Conservation (phyloP, 2,329 filamentous ascomycete genomes). For the Trichoderma oligosporum region DNA sequence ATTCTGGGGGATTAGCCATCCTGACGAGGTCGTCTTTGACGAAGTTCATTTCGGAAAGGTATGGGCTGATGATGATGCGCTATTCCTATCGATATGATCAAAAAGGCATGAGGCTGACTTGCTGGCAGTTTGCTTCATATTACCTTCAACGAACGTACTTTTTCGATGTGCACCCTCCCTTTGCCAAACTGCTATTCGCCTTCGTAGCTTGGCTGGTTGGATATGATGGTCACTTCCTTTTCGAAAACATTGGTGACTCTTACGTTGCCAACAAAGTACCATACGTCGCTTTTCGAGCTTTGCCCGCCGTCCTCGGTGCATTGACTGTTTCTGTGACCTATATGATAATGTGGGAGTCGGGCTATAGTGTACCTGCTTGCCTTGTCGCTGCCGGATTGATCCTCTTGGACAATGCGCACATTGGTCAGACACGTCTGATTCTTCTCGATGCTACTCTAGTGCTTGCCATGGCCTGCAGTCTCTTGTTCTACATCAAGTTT, state of each 20-base stretch:
- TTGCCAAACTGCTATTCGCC: conserved; percentile 96
- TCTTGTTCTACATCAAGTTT: conserved; percentile 93
- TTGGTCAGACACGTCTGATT: conserved; percentile 93
- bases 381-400: conserved; percentile 80
- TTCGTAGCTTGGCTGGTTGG: conserved; percentile 96
- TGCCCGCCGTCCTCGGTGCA: conserved; percentile 87
- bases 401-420: conserved; percentile 95
- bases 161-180: conserved; percentile 98
- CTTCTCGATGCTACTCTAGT: conserved; percentile 91
- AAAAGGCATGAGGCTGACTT: background rate
- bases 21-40: conserved; percentile 95
- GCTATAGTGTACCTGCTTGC: conserved; percentile 91
- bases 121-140: conserved; percentile 62
- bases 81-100: background rate
- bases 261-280: conserved; percentile 97
- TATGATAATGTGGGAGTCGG: conserved; percentile 99
- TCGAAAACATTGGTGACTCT: conserved; percentile 98
- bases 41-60: conserved; percentile 99
- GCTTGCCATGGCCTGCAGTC: conserved; percentile 91
- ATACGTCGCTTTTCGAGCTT: conserved; percentile 90
- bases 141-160: conserved; percentile 98
- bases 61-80: conserved; percentile 30
- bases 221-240: conserved; percentile 95
- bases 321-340: conserved; percentile 92
- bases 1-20: conserved; percentile 95